Base-by-base conservation (phyloP, 2,329 filamentous ascomycete genomes). In the Talaromyces funiculosus region DNA sequence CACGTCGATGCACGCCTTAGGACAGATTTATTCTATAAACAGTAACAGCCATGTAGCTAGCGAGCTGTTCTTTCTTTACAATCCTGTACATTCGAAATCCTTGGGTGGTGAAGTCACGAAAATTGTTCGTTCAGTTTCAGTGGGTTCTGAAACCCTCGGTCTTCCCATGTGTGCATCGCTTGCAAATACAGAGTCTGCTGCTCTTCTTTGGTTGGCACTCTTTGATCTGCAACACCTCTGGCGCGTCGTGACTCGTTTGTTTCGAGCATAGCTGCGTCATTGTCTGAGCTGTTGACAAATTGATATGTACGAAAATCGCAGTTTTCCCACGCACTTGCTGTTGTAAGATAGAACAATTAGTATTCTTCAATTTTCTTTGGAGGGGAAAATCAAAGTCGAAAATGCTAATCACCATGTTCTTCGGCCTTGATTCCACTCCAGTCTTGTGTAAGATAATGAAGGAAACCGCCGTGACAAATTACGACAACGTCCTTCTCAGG, bases 381-480 rank as follows among this genome's bases (percentile, higher is more conserved):
- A 22, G 43, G 22, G 9, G 10, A 6, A 20, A n/a, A n/a, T n/a
- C 10, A 26, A 16, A 43, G 37, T 22, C 33, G 12, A 35, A 49
- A 49, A 6, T 40, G 7, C 20, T 37, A 55, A 31, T 47, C 35
- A 63, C 61, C 61, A 61, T 64, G 62, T 53, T 64, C 63, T 31
- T 53, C 53, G 18, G 56, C 47, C 20, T 59, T 59, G 10, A 64
- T 55, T 12, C 57, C 61, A n/a, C 57, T 61, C 62, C 62, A 64
- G 49, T 67, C 66, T 38, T 64, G 54, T 0, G 65, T 65, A 10
- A 67, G 31, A 45, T 64, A 67, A 40, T 66, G 65, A 16, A 66
- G 29, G 16, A 65, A 63, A 6, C 56, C 65, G 4, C 65, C 64
- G 33, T 67, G 65, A 4, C 42, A 59, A 24, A 67, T 62, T 2